Evolutionary conservation across 768 basidiomycete genomes (phyloP).

Genomic region (Lentinus brumalis): DNA sequence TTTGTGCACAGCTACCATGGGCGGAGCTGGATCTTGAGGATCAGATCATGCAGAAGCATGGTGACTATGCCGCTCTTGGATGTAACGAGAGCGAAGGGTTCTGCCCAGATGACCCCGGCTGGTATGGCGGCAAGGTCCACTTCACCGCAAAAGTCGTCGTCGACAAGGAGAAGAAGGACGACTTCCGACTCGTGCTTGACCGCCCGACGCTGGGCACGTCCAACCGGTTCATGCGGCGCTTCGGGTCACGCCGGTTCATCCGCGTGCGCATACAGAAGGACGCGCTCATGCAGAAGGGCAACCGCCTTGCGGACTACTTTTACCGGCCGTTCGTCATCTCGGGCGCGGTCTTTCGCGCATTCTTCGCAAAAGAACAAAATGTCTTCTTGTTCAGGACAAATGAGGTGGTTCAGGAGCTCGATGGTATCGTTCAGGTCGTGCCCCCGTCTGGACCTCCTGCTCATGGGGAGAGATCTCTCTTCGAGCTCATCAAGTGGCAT

Average conservation of each 20-base stretch:
- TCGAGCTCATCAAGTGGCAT: slow-evolving; percentile 55
- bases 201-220: slow-evolving; percentile 55
- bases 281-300: slow-evolving; percentile 31
- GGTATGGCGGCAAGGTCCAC: slow-evolving; percentile 65
- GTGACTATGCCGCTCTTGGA: slow-evolving; percentile 43
- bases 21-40: slow-evolving; percentile 61
- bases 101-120: slow-evolving; percentile 35
- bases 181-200: slow-evolving; percentile 47
- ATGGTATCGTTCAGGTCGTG: not conserved
- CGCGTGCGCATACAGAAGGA: slow-evolving; percentile 47
- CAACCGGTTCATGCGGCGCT: slow-evolving; percentile 56
- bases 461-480: slow-evolving; percentile 34
- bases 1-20: slow-evolving; percentile 55
- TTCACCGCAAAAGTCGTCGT: slow-evolving; percentile 46
- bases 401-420: slow-evolving; percentile 36
- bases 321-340: slow-evolving; percentile 54
- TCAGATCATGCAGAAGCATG: slow-evolving; percentile 34
- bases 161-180: slow-evolving; percentile 7
- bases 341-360: slow-evolving; percentile 57
- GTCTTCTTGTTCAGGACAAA: slow-evolving; percentile 60
- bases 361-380: slow-evolving; percentile 59
- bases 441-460: not conserved
- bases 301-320: slow-evolving; percentile 44
- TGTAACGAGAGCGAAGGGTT: slow-evolving; percentile 28
- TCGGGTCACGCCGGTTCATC: slow-evolving; percentile 63